Percentiles rank a stretch among this genome's conserved stretches.
Conservation (phyloP, 805 yeast species). For the Yamadazyma akitaensis region DNA sequence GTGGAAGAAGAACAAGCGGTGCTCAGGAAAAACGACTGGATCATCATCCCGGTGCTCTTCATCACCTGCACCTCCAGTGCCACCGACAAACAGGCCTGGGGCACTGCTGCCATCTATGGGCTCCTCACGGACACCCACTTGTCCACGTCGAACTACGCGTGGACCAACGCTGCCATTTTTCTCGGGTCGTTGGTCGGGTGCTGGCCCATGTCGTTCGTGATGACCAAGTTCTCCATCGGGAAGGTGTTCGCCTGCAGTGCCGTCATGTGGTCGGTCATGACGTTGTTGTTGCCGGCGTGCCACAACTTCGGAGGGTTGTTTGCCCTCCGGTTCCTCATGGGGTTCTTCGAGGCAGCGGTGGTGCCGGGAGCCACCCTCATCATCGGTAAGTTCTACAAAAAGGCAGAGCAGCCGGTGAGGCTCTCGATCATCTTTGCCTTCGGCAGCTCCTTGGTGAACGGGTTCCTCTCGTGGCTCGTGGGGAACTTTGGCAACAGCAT, state of each 20-base stretch:
- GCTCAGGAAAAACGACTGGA: constrained; percentile 14
- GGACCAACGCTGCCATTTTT: constrained; percentile 18
- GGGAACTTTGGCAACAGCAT: constrained; percentile 16
- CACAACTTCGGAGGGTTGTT: constrained; percentile 15
- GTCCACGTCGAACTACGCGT: constrained; percentile 15
- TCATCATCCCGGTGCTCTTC: constrained; percentile 15
- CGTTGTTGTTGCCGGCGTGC: constrained; percentile 15
- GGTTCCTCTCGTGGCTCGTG: constrained; percentile 19
- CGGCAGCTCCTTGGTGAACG: constrained; percentile 23
- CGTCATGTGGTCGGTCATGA: constrained; percentile 14
- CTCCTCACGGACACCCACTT: constrained; percentile 13
- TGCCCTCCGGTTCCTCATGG: constrained; percentile 19
- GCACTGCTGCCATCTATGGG: constrained; percentile 21
- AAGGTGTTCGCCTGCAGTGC: constrained; percentile 22
- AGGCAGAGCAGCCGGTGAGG: constrained; percentile 17
- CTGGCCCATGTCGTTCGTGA: constrained; percentile 18
- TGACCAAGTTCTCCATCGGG: constrained; percentile 21
- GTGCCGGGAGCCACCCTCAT: constrained; percentile 19
- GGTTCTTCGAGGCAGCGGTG: constrained; percentile 28
- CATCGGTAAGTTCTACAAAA: constrained; percentile 15
- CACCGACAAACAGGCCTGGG: constrained; percentile 17
- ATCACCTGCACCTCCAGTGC: constrained; percentile 19
- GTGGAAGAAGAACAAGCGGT: constrained; percentile 13
- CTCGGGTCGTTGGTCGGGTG: constrained; percentile 18
- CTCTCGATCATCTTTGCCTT: constrained; percentile 18